These are phyloP conservation scores for Sarocladium brachiariae DNA, from an alignment of 2,329 filamentous ascomycete genomes.

Conservation along the genomic window DNA sequence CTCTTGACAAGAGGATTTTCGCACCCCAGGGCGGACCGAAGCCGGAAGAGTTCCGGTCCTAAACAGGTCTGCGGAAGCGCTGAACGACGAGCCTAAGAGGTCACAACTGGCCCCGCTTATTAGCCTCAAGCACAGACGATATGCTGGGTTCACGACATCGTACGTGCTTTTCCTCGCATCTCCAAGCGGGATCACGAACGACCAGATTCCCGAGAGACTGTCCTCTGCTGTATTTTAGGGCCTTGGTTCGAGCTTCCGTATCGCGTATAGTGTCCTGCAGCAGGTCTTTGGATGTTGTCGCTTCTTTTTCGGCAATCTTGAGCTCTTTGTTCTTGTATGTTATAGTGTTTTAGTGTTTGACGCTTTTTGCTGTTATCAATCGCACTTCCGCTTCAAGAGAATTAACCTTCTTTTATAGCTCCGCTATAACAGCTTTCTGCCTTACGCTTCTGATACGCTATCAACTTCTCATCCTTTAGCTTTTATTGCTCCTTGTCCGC, in stretches of 20 bases:
- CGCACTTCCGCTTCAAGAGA: background rate
- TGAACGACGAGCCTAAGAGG: background rate
- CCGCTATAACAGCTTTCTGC: background rate
- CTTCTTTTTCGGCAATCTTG: background rate
- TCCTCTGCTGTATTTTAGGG: background rate
- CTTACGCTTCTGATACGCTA: background rate
- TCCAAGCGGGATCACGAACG: background rate
- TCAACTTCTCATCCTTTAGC: background rate
- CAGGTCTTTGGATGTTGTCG: background rate
- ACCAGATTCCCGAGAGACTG: background rate
- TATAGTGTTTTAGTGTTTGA: background rate
- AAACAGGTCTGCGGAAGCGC: background rate
- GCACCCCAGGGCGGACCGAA: no score
- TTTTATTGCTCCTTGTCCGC: background rate
- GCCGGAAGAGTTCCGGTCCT: no score
- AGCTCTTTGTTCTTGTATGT: background rate
- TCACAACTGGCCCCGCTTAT: background rate
- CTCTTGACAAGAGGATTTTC: no score
- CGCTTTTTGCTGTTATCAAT: background rate
- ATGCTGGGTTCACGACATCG: background rate
- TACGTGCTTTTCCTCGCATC: background rate
- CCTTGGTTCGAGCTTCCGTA: background rate
- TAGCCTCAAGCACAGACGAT: background rate
- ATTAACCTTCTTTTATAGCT: background rate
- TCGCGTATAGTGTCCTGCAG: background rate